Base-by-base conservation (phyloP, 805 yeast genomes). In the Wickerhamiella parazyma region DNA sequence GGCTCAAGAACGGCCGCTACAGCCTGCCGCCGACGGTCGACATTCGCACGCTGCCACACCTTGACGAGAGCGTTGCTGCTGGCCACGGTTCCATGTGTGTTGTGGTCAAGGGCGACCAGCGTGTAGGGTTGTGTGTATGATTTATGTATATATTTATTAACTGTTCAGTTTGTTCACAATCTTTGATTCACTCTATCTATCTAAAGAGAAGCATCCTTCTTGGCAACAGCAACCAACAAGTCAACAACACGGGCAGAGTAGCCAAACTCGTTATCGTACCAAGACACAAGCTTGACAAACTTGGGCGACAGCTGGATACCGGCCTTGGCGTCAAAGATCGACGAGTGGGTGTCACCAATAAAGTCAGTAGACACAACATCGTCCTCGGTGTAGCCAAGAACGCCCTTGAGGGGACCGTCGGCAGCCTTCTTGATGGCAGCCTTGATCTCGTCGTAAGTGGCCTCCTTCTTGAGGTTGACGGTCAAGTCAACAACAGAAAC, bases 241-340 rank as follows among this genome's bases (percentile, higher is more conserved):
- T 85, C 95, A 56, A 85, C 94, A 56, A 85, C 94, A 75, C 95
- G 85, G 70, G 91, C 80, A 59, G 94, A 81, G 82, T 85, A 85
- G 67, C 95, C 95, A 73, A 67, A 85, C 74, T 85, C 95, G 71
- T 85, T 85, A 69, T 85, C 95, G 77, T 85, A 85, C 94, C 94
- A 85, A 49, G 94, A 75, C 68, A 84, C 72, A 63, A 85, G 75
- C 78, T 85, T 85, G 70, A 83, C 91, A 67, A 85, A 85, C 60
- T 78, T 76, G 65, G 85, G 84, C 66, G 85, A 78, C 62, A 85
- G 72, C 62, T 76, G 72, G 69, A 84, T 81, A 72, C 94, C 93
- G 52, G 94, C 95, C 72, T 73, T 75, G 56, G 89, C 81, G 66
- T 85, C 95, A 63, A 81, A 85, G 75, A 82, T 81, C 47, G 91